Evolutionary conservation across 176 grass and related monocot genomes (phyloP).

Genomic region (Rhipidocladum racemiflorum): DNA sequence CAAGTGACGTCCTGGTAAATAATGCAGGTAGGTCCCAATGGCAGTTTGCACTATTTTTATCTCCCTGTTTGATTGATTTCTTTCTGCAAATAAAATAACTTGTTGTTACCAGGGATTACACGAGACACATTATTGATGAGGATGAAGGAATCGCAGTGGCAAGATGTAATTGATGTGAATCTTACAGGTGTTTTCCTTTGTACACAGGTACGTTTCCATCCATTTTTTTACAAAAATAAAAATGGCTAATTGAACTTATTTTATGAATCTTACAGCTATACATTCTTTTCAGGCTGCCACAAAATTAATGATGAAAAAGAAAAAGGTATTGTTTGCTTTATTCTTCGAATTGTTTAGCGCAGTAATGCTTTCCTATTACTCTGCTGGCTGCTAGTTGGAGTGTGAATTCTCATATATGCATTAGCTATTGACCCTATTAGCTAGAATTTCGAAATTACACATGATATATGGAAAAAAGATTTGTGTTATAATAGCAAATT

Average conservation of each 20-base stretch:
- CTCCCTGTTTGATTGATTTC: not conserved
- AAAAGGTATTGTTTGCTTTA: slow-evolving; percentile 48
- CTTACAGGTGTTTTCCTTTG: slow-evolving; percentile 96
- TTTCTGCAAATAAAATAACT: not conserved
- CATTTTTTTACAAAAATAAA: not conserved
- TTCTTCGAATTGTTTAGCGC: slow-evolving; percentile 6
- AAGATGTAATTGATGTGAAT: slow-evolving; percentile 97
- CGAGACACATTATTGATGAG: slow-evolving; percentile 93
- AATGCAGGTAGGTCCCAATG: slow-evolving; percentile 68
- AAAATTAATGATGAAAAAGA: slow-evolving; percentile 99
- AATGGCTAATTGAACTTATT: slow-evolving; percentile 9
- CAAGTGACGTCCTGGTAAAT: slow-evolving; percentile 87
- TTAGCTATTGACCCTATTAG: not conserved
- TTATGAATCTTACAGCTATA: slow-evolving; percentile 22
- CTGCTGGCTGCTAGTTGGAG: not conserved
- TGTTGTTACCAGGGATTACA: slow-evolving; percentile 74
- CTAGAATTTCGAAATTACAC: not conserved
- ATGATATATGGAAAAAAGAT: not conserved
- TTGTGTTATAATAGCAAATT: not conserved
- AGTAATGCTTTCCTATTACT: slow-evolving; percentile 5
- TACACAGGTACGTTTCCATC: slow-evolving; percentile 60
- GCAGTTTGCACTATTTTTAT: slow-evolving; percentile 11
- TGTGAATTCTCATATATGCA: not conserved
- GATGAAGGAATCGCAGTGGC: slow-evolving; percentile 99
- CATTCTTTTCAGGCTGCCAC: slow-evolving; percentile 76